Percentiles rank a stretch among this genome's conserved stretches.
phyloP scores from a whole-genome alignment of 208 protist genomes.

The Acanthamoeba castellanii region DNA sequence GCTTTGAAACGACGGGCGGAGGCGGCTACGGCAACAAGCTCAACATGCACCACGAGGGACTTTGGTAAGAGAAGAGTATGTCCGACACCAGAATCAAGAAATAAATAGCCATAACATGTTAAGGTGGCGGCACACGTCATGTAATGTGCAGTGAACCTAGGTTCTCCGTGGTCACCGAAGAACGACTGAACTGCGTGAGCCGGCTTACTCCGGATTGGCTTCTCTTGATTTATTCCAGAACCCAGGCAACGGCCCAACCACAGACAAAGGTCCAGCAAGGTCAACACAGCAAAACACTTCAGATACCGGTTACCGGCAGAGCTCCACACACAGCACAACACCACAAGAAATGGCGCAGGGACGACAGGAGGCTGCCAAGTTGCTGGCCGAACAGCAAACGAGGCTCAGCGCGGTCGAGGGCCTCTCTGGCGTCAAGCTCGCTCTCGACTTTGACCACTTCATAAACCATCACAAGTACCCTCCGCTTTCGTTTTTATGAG shows the following conservation, averaged over 20 bases:
- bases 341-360: slow-evolving; percentile 4
- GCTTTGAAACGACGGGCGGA: slow-evolving; percentile 43
- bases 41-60: slow-evolving; percentile 8
- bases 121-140: too few species aligned
- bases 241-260: background rate
- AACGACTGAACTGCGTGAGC: too few species aligned
- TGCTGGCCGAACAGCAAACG: slow-evolving; percentile 21
- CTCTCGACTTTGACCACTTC: slow-evolving; percentile 21
- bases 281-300: too few species aligned
- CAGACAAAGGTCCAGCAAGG: background rate
- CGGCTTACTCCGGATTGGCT: background rate
- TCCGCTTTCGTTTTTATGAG: background rate
- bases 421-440: background rate
- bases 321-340: background rate
- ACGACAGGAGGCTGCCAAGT: background rate
- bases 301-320: too few species aligned
- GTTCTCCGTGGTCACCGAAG: too few species aligned
- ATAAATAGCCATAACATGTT: too few species aligned
- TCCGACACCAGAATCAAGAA: too few species aligned
- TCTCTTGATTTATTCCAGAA: background rate
- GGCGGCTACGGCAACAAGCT: slow-evolving; percentile 65
- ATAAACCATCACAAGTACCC: background rate
- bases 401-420: background rate
- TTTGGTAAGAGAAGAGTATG: background rate
- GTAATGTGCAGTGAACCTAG: too few species aligned